Evolutionary conservation across 345 rosid genomes (phyloP), one percentile per base, ranked within the genome.

Genomic region (Erucastrum elatum): DNA sequence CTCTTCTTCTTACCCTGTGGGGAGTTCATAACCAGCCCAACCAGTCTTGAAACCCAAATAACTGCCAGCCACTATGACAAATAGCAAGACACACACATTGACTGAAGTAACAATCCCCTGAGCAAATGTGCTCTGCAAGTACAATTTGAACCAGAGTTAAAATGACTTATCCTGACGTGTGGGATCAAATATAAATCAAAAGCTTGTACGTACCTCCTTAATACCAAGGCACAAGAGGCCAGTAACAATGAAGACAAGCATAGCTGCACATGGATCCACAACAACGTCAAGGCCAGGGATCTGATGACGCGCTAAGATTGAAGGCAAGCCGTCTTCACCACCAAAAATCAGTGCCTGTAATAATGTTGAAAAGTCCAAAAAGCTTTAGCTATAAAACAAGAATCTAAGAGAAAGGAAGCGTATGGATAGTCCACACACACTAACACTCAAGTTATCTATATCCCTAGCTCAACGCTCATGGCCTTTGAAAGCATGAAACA

Each of bases 201-300:
- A 27, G 21, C 66, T 51, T 30, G 64, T 59, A 59, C 1, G 31
- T 83, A 93, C 99, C 98, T 95, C 99, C 87, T 95, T 95, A 76
- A 95, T 93, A 82, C 99, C 99, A 53, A 88, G 81, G 29, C 99
- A 95, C 88, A 95, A 78, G 51, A 95, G 91, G 81, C 96, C 99
- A 39, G 97, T 90, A 39, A 91, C 98, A 46, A 90, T 15, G 68
- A 91, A 75, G 21, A 95, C 98, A 41, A 95, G 82, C 77, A 89
- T 9, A 68, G 93, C 89, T 73, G 99, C 97, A 86, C 96, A 91
- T 11, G 99, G 99, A 70, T 95, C 99, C 35, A 95, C 94, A 77
- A 88, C 87, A 74, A 95, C 62, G 71, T 88, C 96, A 63, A 95
- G 87, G 60, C 91, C 91, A 44, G 97, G 99, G 76, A 95, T 91